Conservation (phyloP, 306 rosid species). For the Trifolium fragiferum region DNA sequence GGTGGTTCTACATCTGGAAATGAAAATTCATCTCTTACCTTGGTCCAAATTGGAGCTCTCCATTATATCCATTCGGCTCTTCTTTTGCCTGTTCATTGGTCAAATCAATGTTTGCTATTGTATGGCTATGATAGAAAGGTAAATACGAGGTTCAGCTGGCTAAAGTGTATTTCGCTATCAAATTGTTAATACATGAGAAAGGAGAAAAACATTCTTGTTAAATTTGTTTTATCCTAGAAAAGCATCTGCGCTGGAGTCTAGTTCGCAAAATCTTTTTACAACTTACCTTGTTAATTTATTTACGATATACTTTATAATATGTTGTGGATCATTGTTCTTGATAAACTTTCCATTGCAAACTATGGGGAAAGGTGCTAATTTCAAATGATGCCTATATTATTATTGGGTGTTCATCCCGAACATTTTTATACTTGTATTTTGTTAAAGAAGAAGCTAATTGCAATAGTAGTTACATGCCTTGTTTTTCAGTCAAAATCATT, state of each 20-base stretch:
- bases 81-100: slow-evolving; percentile 92
- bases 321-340: neutral
- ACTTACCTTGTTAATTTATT: neutral
- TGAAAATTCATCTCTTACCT: slow-evolving; percentile 81
- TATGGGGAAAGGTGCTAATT: neutral
- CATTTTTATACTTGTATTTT: neutral
- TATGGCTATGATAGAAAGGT: slow-evolving; percentile 99
- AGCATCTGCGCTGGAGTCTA: neutral
- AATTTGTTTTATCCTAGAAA: slow-evolving; percentile 24
- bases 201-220: neutral
- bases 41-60: slow-evolving; percentile 95
- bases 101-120: slow-evolving; percentile 97
- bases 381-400: no score
- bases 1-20: slow-evolving; percentile 79
- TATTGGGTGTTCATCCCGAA: neutral
- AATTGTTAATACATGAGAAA: slow-evolving; percentile 5
- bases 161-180: slow-evolving; percentile 5
- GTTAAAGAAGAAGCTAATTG: neutral
- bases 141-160: slow-evolving; percentile 39
- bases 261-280: no score
- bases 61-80: slow-evolving; percentile 92
- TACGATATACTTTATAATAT: no score
- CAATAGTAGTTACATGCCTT: neutral
- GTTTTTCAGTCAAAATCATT: slow-evolving; percentile 23
- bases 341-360: neutral